Base-by-base conservation (phyloP, 2,329 filamentous ascomycete species). In the Hypoxylon sp. region DNA sequence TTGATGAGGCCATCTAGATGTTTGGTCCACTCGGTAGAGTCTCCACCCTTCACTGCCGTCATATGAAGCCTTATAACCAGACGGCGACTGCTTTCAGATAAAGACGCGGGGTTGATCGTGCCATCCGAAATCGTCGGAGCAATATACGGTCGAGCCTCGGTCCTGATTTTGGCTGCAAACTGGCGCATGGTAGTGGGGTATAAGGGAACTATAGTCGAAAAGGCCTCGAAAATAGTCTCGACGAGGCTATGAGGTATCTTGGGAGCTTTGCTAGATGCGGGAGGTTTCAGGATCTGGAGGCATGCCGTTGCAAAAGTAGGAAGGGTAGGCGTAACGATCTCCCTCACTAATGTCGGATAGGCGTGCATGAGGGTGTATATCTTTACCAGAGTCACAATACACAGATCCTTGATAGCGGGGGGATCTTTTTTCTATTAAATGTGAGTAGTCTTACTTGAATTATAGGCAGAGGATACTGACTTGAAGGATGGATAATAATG, bases 111-210 rank as follows among this genome's bases (percentile, higher is more conserved):
- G 4, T 84, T 77, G 4, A 79, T 73, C 11, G 71, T 37, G 24
- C 68, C 70, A 58, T 83, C 82, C 10, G 81, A 83, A 23, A 80
- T 79, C 3, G 88, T 89, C 2, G 88, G 87, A 2, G 87, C 86
- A 49, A 94, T 73, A 62, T 88, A 85, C 4, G 76, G 75, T 41
- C 82, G 79, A 37, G 88, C 75, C 17, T 89, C 79, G 10, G 81
- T 77, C 52, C 83, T 85, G 38, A 96, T 82, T 64, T 92, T 89
- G 31, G 83, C 80, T 56, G 85, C 81, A 70, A 88, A 91, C 0
- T 91, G 89, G 10, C 94, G 88, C 73, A 96, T 89, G 26, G 91
- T 91, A 5, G 92, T 90, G 24, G 91, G 88, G 73, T 96, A 93
- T 48, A 88, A 83, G n/a, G 90, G 88, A 26, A 96, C 77, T 27